Evolutionary conservation across 2,329 filamentous ascomycete genomes (phyloP), one percentile per base, ranked within the genome.

Genomic region (Penicillium expansum): DNA sequence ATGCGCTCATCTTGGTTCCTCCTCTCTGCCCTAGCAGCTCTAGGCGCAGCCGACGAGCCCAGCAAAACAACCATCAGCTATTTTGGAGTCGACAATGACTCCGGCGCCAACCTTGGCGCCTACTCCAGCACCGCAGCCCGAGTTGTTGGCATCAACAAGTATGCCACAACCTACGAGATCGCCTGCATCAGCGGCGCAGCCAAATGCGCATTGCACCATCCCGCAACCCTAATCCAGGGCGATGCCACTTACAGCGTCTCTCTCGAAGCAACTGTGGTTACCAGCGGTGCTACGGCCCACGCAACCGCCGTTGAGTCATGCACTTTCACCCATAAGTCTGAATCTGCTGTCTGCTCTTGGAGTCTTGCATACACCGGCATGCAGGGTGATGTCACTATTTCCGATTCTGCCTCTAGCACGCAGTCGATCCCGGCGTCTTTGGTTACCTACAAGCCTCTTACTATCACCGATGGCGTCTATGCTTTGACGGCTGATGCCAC

Each of bases 151-250:
- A 48, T 50, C 14, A 47, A 50, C 47, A 51, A 55, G 35, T 22
- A 48, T 18, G 56, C 56, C 27, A 58, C 56, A 11, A 58, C 56
- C 29, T 58, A 58, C 30, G 56, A 56, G 41, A 35, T 58, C 18
- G 33, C 7, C 22, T 58, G 56, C 13, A 4, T 9, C 20, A 32
- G 24, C 5, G 42, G 14, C 22, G 52, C 52, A 20, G 13, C 44
- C 14, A 27, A 55, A 18, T 58, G 56, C 39, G 47, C 39, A 18
- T n/a, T 58, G 27, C 5, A 18, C 11, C 27, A 37, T 18, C 56
- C 59, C 6, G 37, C 43, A 13, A 61, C 48, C 24, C 3, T 61
- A 6, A 29, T 59, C 16, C 59, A 61, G 45, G 59, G 59, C n/a
- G 45, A 47, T 18, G 22, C 27, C 24, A 61, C 59, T 7, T 59